Base-by-base conservation (phyloP, 2,329 filamentous ascomycete genomes). In the Didymosphaeria variabile region DNA sequence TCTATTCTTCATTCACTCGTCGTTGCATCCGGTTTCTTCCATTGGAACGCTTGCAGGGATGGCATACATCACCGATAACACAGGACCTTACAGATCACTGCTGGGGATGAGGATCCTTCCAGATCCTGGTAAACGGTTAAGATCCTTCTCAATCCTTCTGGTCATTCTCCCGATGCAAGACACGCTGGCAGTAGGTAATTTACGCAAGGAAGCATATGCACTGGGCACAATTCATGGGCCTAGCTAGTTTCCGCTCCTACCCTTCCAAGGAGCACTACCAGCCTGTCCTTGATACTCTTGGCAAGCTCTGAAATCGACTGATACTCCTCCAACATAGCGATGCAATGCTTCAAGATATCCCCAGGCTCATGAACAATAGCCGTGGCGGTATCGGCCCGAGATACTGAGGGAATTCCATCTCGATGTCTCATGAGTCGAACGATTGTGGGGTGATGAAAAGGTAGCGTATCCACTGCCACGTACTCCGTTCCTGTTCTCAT, bases 371-470 rank as follows among this genome's bases (percentile, higher is more conserved):
- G 66, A 31, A 77, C 59, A 12, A 65, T 62, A 13, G 68, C 67
- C 56, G 70, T 50, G 6, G 68, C 62, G 31, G 74, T 76, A 58
- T 76, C 70, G 17, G 63, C 59, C 21, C 66, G 67, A 6, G 70
- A 70, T 38, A 80, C 67, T 55, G 78, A 74, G 19, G 79, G 78
- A 31, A 71, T 60, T 5, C 78, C 78, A 60, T 77, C 73, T 32
- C 71, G 69, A 57, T 75, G 73, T 62, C 73, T 75, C 34, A 79
- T 65, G 62, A 76, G 80, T 23, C 72, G 65, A 36, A 65, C 67
- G 21, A 80, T 72, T n/a, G 70, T 65, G 21, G 73, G 67, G 63
- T 79, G 71, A 45, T 80, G 77, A 5, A 76, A 74, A 32, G 70
- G 66, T 7, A 79, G 65, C 9, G 68, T 64, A 64, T 81, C 76